Evolutionary conservation across 148 eudicot genomes (phyloP), one percentile per base, ranked within the genome.

Genomic region (Camellia sinensis): DNA sequence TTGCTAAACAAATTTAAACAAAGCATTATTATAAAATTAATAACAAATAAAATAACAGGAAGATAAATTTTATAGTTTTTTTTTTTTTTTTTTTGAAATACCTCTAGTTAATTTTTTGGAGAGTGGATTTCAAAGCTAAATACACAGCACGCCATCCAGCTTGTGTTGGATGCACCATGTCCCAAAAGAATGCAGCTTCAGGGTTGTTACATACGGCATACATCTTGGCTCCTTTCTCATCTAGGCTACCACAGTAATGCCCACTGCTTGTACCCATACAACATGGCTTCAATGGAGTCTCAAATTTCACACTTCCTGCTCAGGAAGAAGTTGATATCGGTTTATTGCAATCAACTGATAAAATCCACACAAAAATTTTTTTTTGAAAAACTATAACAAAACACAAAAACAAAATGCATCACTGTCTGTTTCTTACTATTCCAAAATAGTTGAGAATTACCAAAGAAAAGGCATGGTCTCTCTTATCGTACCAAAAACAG

Each of bases 121-220:
- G 91, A 52, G 80, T 82, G 0, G 90, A 41, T 70, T 87, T 79
- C 67, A 94, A 74, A 61, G 86, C 64, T 2, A 41, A 78, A 71
- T 73, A 86, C 6, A 95, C 87, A 0, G 91, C 90, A n/a, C 43
- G 80, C 98, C 98, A 95, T 13, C 98, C 98, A 0, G 94, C 92
- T 80, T 95, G 90, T 9, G 98, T 88, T 0, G 95, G 98, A 80
- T 95, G 98, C 10, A 80, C 86, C 8, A 65, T 45, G 85, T 95
- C 98, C 98, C 98, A 95, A 62, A 95, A 93, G 84, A 95, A 90
- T 17, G 82, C 79, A 13, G 83, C 62, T 14, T 85, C 73, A 6
- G 92, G 92, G 41, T 90, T 74, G 15, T 81, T 64, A 62, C 98
- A 95, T 6, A 95, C 83, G 0, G 86, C 89, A 75, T 95, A 95